Percentiles rank a stretch among this genome's conserved stretches.
Conservation (phyloP, 768 basidiomycete genomes). For the Phanerochaete carnosa region DNA sequence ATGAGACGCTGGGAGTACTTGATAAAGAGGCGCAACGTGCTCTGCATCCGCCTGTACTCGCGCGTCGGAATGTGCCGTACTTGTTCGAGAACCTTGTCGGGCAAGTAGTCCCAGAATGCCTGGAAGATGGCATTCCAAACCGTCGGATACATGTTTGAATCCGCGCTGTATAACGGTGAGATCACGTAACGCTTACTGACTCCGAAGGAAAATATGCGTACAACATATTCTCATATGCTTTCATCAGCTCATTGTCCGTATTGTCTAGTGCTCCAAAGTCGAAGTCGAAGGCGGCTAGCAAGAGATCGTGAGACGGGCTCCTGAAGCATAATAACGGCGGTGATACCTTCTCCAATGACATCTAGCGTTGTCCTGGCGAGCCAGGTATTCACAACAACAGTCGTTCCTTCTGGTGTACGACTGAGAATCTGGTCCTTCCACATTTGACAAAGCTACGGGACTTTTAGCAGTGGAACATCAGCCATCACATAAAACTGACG, state of each 20-base stretch:
- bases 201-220: conserved; percentile 31
- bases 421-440: conserved; percentile 26
- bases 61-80: conserved; percentile 27
- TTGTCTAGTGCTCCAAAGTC: conserved; percentile 35
- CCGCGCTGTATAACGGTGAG: conserved; percentile 25
- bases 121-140: conserved; percentile 23
- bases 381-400: conserved; percentile 27
- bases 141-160: conserved; percentile 22
- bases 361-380: conserved; percentile 34
- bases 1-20: conserved; percentile 45
- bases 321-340: neutral
- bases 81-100: conserved; percentile 20
- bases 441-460: conserved; percentile 2
- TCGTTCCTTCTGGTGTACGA: conserved; percentile 37
- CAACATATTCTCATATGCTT: conserved; percentile 17
- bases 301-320: neutral
- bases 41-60: conserved; percentile 27
- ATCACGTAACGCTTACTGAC: too few species aligned
- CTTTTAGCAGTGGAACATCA: neutral
- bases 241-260: neutral
- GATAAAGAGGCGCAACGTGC: conserved; percentile 22
- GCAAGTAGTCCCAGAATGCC: conserved; percentile 27
- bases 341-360: conserved; percentile 35
- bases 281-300: neutral
- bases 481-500: neutral